Evolutionary conservation across 108 stramenopile genomes (phyloP), one percentile per base, ranked within the genome.

Genomic region (Skeletonema marinoi): DNA sequence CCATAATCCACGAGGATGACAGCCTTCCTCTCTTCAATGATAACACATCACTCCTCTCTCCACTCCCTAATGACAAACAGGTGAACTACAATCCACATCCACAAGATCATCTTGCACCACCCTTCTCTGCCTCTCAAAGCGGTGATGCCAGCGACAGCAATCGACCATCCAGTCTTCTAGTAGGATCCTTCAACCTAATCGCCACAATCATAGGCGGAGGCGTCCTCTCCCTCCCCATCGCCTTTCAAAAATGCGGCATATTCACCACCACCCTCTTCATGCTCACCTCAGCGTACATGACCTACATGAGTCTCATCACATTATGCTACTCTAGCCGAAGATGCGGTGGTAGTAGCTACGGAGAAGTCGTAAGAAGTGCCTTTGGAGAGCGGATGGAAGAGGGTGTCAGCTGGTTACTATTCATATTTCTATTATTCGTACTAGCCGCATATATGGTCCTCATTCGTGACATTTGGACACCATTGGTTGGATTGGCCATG

Each of bases 391-490:
- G 29, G 21, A 86, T 85, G 71, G 90, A 90, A 63, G 65, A 73
- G 30, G 75, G 75, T 32, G 81, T 89, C 2, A 88, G 89, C 42
- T 62, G 68, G 39, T 42, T 90, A 3, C 72, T 96, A 0, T 75
- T 87, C 59, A 61, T 86, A n/a, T 85, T 94, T 75, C 70, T 94
- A 30, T 25, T 86, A 10, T 91, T 93, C 70, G 92, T 90, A 2
- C 71, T 92, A 30, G 78, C 90, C 9, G 95, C 83, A 0, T 96
- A 93, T 73, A 93, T 93, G 92, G 89, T 96, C 3, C 65, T 96
- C 56, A 85, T 88, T 30, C 71, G 87, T 58, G 92, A 92, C 68
- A 88, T 95, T 30, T 91, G 90, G 92, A 84, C 88, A 16, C 83
- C 88, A 6, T 65, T 87, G 32, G 68, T 88, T n/a, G 71, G 17